Conservation (phyloP, 331 rosid species). For the Ulmus americana region DNA sequence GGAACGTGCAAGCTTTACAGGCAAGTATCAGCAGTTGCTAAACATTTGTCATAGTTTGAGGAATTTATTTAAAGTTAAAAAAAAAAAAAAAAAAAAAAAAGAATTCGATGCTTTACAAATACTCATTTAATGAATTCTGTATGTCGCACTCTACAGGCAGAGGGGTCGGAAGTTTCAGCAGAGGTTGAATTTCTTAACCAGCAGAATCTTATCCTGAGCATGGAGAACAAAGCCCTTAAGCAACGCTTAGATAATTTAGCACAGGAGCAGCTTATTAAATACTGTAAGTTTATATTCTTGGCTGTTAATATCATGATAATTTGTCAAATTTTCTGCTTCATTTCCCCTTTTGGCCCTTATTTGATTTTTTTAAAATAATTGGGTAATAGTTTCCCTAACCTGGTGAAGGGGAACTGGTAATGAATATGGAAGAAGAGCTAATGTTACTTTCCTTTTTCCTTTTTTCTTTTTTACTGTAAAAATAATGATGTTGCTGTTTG, state of each 20-base stretch:
- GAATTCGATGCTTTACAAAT: conserved; percentile 12
- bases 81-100: not conserved
- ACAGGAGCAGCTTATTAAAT: conserved; percentile 83
- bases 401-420: not conserved
- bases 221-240: conserved; percentile 91
- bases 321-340: not conserved
- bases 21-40: conserved; percentile 42
- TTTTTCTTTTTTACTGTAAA: too few species aligned
- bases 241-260: conserved; percentile 78
- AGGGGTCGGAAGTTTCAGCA: conserved; percentile 77
- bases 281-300: conserved; percentile 42
- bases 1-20: conserved; percentile 75
- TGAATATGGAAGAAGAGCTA: not conserved
- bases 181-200: conserved; percentile 91
- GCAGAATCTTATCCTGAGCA: conserved; percentile 67
- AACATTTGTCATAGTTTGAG: conserved; percentile 3
- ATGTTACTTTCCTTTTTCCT: not conserved
- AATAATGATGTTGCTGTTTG: too few species aligned
- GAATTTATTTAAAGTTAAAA: too few species aligned
- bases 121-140: conserved; percentile 18
- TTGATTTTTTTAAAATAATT: not conserved
- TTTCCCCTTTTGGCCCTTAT: not conserved
- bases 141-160: conserved; percentile 48
- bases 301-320: not conserved
- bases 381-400: not conserved